Conservation (phyloP, 2,329 filamentous ascomycete genomes). For the Xylaria hypoxylon region DNA sequence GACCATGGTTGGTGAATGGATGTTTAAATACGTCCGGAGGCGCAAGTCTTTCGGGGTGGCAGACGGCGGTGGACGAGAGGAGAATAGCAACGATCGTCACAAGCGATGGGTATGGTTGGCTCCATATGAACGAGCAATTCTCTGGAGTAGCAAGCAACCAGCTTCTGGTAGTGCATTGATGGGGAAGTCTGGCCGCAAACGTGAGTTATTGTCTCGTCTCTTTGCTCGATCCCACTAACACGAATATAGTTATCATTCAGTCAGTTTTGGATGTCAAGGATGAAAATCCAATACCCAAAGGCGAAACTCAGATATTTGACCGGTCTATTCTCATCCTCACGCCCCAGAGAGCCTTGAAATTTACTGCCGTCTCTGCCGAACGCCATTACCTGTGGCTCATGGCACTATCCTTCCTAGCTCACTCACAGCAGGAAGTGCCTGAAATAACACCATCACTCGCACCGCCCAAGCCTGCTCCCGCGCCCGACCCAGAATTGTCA, state of each 20-base stretch:
- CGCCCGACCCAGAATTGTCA: slow-evolving; percentile 60
- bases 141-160: slow-evolving; percentile 99
- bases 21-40: slow-evolving; percentile 89
- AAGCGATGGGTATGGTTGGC: slow-evolving; percentile 99
- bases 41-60: slow-evolving; percentile 90
- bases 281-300: slow-evolving; percentile 85
- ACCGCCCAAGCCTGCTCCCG: slow-evolving; percentile 56
- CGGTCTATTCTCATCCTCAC: slow-evolving; percentile 95
- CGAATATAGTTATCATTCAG: slow-evolving; percentile 82
- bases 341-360: slow-evolving; percentile 92
- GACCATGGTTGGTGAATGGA: slow-evolving; percentile 98
- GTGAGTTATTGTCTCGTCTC: slow-evolving; percentile 67
- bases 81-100: slow-evolving; percentile 82
- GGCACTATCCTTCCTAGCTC: slow-evolving; percentile 91
- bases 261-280: slow-evolving; percentile 98
- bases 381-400: slow-evolving; percentile 96
- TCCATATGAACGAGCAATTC: slow-evolving; percentile 93
- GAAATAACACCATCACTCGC: slow-evolving; percentile 66
- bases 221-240: slow-evolving; percentile 39
- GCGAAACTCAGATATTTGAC: slow-evolving; percentile 76
- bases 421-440: slow-evolving; percentile 84
- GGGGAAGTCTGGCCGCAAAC: slow-evolving; percentile 93
- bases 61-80: slow-evolving; percentile 73
- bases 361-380: slow-evolving; percentile 85
- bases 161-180: slow-evolving; percentile 86